These are phyloP conservation scores for Schizophyllum commune DNA, from an alignment of 1,284 basidiomycete species.

Conservation along the genomic window DNA sequence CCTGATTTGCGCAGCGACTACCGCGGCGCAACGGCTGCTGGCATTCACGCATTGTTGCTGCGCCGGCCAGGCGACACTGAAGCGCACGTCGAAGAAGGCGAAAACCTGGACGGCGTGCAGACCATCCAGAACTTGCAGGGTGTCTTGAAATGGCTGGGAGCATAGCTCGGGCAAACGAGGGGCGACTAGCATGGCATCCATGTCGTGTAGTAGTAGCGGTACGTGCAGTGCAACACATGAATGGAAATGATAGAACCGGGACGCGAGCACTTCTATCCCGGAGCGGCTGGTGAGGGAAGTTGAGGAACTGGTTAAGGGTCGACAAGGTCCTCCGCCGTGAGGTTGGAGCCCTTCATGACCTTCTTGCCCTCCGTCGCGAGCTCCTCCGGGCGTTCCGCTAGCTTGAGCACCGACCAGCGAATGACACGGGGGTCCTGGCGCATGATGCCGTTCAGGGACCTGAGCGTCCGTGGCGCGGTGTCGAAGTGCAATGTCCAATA, in stretches of 20 bases:
- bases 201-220: background rate
- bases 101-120: conserved; percentile 29
- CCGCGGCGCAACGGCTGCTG: conserved; percentile 48
- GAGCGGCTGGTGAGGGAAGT: background rate
- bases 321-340: conserved; percentile 3
- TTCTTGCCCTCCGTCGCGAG: conserved; percentile 37
- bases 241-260: background rate
- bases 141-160: conserved; percentile 22
- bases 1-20: conserved; percentile 46
- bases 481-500: conserved; percentile 91
- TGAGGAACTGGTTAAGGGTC: background rate
- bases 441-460: conserved; percentile 57
- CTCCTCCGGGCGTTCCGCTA: conserved; percentile 69
- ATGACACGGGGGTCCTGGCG: conserved; percentile 76
- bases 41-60: conserved; percentile 53
- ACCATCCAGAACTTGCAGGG: conserved; percentile 34
- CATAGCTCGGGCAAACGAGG: background rate
- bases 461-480: conserved; percentile 66
- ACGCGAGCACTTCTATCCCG: conserved; percentile 8
- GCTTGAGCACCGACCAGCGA: conserved; percentile 75
- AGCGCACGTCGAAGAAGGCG: conserved; percentile 36
- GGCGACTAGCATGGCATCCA: background rate
- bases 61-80: conserved; percentile 42
- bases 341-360: conserved; percentile 13
- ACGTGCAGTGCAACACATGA: background rate